These are phyloP conservation scores for Penicillium nucicola DNA, from an alignment of 495 filamentous ascomycete species.

Conservation along the genomic window DNA sequence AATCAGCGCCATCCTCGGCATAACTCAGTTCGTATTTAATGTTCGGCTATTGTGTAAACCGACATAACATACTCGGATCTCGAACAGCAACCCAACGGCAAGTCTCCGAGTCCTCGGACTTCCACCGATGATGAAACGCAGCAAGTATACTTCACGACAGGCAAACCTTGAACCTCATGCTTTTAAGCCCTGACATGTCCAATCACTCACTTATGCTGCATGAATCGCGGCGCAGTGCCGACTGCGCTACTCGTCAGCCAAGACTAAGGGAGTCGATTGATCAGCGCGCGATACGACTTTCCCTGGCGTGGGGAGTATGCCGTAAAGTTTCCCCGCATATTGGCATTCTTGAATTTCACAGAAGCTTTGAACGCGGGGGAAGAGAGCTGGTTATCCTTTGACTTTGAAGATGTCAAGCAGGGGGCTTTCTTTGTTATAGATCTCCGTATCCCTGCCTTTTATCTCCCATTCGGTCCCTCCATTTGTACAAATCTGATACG, in stretches of 20 bases:
- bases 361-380: conserved; percentile 10
- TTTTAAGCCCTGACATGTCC: too few species aligned
- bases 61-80: too few species aligned
- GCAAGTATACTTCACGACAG: background rate
- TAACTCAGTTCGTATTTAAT: too few species aligned
- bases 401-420: background rate
- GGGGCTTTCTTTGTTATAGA: background rate
- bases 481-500: too few species aligned
- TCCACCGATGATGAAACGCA: conserved; percentile 7
- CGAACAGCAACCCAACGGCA: conserved; percentile 1
- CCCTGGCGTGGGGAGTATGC: conserved; percentile 3
- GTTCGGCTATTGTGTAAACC: too few species aligned
- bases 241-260: conserved; percentile 14
- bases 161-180: background rate
- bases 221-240: conserved; percentile 1
- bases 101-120: conserved; percentile 13
- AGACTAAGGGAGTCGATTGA: conserved; percentile 1
- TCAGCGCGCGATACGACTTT: background rate
- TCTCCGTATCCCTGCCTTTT: background rate
- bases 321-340: conserved; percentile 19
- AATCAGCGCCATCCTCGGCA: background rate
- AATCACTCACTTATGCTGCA: background rate
- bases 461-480: background rate
- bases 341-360: background rate
- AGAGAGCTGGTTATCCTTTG: background rate